These are phyloP conservation scores for Scheffersomyces stipitis DNA, from an alignment of 805 yeast genomes.

Conservation along the genomic window DNA sequence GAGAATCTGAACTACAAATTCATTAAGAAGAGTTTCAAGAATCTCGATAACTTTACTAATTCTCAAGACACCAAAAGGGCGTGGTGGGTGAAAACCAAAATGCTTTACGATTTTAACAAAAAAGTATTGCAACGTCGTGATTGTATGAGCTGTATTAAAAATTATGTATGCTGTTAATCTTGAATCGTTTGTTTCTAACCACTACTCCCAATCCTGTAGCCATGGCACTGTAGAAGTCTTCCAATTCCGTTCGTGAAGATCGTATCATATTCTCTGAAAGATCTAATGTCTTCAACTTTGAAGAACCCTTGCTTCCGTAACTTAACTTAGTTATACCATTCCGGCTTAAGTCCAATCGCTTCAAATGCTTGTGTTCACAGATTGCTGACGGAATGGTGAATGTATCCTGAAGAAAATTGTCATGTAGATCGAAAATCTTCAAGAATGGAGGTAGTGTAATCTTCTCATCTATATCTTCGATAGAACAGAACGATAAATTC, in stretches of 20 bases:
- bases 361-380: conserved; percentile 11
- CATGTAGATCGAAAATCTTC: conserved; percentile 4
- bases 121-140: too few relatives aligned
- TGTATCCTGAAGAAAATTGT: conserved; percentile 11
- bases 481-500: conserved; percentile 7
- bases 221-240: conserved; percentile 22
- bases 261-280: conserved; percentile 8
- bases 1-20: too few relatives aligned
- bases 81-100: too few relatives aligned
- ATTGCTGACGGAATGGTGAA: conserved; percentile 10
- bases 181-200: conserved; percentile 19
- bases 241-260: conserved; percentile 11
- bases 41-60: too few relatives aligned
- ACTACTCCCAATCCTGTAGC: conserved; percentile 19
- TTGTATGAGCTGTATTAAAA: too few relatives aligned
- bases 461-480: conserved; percentile 4
- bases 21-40: too few relatives aligned
- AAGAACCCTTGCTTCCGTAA: conserved; percentile 9
- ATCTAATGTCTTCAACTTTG: conserved; percentile 12
- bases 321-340: conserved; percentile 16
- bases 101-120: too few relatives aligned
- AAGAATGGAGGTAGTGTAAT: conserved; percentile 7
- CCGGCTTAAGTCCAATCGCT: conserved; percentile 14
- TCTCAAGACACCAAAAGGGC: too few relatives aligned
- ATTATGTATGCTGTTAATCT: conserved; percentile 26